phyloP scores from a whole-genome alignment of 306 rosid species.

The Sicyos baderoa region DNA sequence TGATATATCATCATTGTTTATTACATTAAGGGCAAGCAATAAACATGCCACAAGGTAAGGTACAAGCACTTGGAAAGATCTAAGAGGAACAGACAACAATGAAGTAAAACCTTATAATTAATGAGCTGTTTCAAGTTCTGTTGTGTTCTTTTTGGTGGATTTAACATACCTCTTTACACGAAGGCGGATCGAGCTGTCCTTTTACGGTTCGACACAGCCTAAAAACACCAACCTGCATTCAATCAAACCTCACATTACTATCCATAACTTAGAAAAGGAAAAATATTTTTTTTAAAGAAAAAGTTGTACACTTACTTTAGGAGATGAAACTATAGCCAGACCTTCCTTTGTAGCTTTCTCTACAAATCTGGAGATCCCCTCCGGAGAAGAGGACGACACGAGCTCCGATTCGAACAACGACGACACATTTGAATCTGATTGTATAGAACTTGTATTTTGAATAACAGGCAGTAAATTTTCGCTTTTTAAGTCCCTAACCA shows the following conservation, averaged over 20 bases:
- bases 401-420: slow-evolving; percentile 35
- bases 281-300: not conserved
- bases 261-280: slow-evolving; percentile 5
- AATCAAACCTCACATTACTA: slow-evolving; percentile 21
- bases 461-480: slow-evolving; percentile 31
- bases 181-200: slow-evolving; percentile 65
- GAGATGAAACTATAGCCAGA: slow-evolving; percentile 63
- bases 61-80: not conserved
- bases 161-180: slow-evolving; percentile 68
- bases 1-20: not conserved
- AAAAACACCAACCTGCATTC: slow-evolving; percentile 74
- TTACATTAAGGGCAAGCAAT: not conserved
- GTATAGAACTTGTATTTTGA: slow-evolving; percentile 28
- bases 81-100: not conserved
- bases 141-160: not conserved
- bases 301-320: slow-evolving; percentile 42
- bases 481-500: slow-evolving; percentile 40
- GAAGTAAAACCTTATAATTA: not conserved
- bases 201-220: slow-evolving; percentile 69
- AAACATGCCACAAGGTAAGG: not conserved
- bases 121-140: not conserved
- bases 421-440: slow-evolving; percentile 39
- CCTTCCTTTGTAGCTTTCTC: slow-evolving; percentile 81
- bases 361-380: slow-evolving; percentile 37
- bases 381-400: slow-evolving; percentile 39